Base-by-base conservation (phyloP, 495 filamentous ascomycete species). In the Lindgomyces ingoldianus region DNA sequence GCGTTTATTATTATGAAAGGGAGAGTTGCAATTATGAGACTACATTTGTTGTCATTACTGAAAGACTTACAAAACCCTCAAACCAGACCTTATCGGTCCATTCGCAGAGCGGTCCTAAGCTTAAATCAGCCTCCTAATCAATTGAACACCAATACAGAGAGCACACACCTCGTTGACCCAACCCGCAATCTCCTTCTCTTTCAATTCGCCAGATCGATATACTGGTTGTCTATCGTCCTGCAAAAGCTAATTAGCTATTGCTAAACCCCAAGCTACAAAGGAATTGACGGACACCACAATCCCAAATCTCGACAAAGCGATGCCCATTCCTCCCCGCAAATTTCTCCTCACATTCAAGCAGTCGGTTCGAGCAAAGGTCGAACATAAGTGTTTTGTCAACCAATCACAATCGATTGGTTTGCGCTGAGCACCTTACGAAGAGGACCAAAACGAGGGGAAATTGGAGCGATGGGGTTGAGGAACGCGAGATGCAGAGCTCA, bases 111-210 rank as follows among this genome's bases (percentile, higher is more conserved):
- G 36, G 1, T 44, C 36, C 54, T 57, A 25, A 16, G 6, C 14
- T 16, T 6, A 18, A 26, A 1, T 42, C 25, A 39, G 29, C 16
- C 25, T 26, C 1, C 4, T 2, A 18, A 19, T 46, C 4, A 39
- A 12, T 24, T 10, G 12, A 22, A 30, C 1, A 10, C 18, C 10
- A 18, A 19, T 44, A 21, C 4, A 18, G 2, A 16, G 22, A 10
- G 19, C 1, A 53, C 59, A 22, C 45, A 62, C 59, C 50, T 63
- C 52, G 25, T 63, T n/a, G 9, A 63, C 39, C 60, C 60, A 63
- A 29, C 50, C 26, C n/a, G 39, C 26, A 11, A 63, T 57, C 39
- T 63, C 60, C 9, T 63, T 52, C 27, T 50, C 58, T 61, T 61
- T 61, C 47, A 61, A 52, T 9, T 61, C 58, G 11, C 58, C 58